Evolutionary conservation across 495 filamentous ascomycete species (phyloP), one percentile per base, ranked within the genome.

Genomic region (Tuber melanosporum): DNA sequence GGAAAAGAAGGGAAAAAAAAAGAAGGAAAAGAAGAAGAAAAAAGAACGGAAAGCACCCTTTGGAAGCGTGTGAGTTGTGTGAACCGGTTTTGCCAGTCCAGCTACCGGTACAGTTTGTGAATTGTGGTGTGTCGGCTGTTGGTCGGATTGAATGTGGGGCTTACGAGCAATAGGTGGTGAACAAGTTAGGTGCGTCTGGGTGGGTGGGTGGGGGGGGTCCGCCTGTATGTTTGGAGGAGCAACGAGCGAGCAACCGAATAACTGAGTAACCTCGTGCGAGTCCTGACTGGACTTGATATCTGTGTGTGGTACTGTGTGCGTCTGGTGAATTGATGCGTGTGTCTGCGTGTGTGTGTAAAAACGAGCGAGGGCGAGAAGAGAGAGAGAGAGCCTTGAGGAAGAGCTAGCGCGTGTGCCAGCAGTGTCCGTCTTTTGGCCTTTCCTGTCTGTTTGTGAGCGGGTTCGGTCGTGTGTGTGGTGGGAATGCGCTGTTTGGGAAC

Each of bases 51-150:
- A 62, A 26, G 52, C n/a, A 36, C 57, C 57, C 57, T 66, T 62
- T 66, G 14, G 57, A 66, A 66, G 57, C 26, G 57, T 66, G 57
- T 66, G 57, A 66, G 26, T 66, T 66, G 57, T 26, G 57, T 66
- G 57, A 66, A 66, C 57, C 26, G 32, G 57, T 66, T 19, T 66
- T 66, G 6, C 57, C 26, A 66, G 12, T 66, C 26, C 57, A 8
- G 57, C 12, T 66, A 36, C 26, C 26, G 57, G 57, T 66, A 66
- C 26, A 26, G 57, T 66, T 36, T 66, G 57, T 36, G 57, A 66
- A 66, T 66, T 36, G 57, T 66, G 57, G 57, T 66, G 57, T 14
- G 57, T 66, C 57, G 57, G 57, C 57, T 66, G 57, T 66, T 66
- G 32, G 26, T 36, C 26, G 26, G 26, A 66, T 36, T 66, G 57